Base-by-base conservation (phyloP, 371 early-diverging fungal genomes). In the Mortierella sp. region DNA sequence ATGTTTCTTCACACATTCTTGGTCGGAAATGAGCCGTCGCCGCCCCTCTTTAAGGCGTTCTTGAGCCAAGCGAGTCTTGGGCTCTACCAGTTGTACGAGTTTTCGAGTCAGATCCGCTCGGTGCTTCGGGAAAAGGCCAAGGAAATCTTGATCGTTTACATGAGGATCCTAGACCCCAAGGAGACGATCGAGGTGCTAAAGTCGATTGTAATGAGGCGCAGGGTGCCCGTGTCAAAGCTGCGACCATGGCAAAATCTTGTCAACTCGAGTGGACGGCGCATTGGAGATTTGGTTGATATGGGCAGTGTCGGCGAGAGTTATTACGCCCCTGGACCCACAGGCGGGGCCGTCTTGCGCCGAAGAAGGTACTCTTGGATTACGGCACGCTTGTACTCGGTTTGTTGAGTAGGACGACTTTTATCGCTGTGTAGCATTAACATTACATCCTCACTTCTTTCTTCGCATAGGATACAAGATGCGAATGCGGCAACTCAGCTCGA, bases 21-120 rank as follows among this genome's bases (percentile, higher is more conserved):
- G 76, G 89, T 93, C 14, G 92, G 93, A 3, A 93, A 92, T 44
- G 94, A 94, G 73, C 94, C 94, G 0, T 91, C 92, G 0, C 91
- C 91, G 21, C 80, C 79, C n/a, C 87, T 93, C 50, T 90, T 92
- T 69, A 91, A 93, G 57, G 81, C 90, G 5, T 90, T 93, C 75
- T 57, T 92, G 71, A 83, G 83, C 0, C 87, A 90, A 24, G 88
- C 90, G 0, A 84, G 93, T 19, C 88, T 90, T 13, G 89, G 92
- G 6, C 78, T 94, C 19, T 95, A 95, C 76, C 89, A 92, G 34
- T 78, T 94, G 4, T 93, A 94, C 77, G 92, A 92, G 69, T 94
- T 89, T 70, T 81, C 91, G 16, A 73, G 82, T 24, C 89, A 90
- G 67, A 88, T 90, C 6, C 91, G 90, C 69, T 92, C 93, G 16